A percentile compares a stretch with the other conserved stretches of the same genome.
phyloP scores from a whole-genome alignment of 148 eudicot species.

The Chenopodium berlandieri region DNA sequence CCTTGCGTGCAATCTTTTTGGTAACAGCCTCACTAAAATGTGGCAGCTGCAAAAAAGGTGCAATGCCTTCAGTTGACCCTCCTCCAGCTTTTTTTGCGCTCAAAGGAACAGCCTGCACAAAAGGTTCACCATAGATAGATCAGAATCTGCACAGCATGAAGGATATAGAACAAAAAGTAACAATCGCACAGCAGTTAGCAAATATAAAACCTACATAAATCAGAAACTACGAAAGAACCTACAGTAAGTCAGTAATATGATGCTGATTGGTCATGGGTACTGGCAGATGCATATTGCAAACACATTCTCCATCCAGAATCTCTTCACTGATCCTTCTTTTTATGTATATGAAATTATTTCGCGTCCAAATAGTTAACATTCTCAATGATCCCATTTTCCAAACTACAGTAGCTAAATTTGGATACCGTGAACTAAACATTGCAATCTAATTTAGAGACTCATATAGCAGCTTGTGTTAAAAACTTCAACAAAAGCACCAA shows the following conservation, averaged over 20 bases:
- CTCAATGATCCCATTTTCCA: background rate
- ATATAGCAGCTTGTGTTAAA: background rate
- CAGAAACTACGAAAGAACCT: background rate
- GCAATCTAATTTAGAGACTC: background rate
- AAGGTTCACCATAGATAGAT: slow-evolving; percentile 6
- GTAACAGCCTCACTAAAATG: slow-evolving; percentile 74
- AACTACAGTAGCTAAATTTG: background rate
- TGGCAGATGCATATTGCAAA: background rate
- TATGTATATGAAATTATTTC: background rate
- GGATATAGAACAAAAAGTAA: background rate
- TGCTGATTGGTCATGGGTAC: background rate
- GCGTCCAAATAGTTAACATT: background rate
- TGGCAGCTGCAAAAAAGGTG: slow-evolving; percentile 93
- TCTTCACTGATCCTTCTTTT: background rate
- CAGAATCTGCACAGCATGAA: background rate
- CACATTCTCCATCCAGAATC: background rate
- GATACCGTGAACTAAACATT: background rate
- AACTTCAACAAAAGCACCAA: background rate
- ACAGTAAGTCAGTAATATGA: no score
- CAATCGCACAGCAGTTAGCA: background rate
- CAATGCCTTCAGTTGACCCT: slow-evolving; percentile 75
- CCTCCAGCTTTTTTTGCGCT: slow-evolving; percentile 81
- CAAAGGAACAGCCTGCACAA: slow-evolving; percentile 87
- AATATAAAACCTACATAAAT: background rate
- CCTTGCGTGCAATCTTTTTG: slow-evolving; percentile 85